phyloP scores from a whole-genome alignment of 805 yeast species.

The Yarrowia divulgata region DNA sequence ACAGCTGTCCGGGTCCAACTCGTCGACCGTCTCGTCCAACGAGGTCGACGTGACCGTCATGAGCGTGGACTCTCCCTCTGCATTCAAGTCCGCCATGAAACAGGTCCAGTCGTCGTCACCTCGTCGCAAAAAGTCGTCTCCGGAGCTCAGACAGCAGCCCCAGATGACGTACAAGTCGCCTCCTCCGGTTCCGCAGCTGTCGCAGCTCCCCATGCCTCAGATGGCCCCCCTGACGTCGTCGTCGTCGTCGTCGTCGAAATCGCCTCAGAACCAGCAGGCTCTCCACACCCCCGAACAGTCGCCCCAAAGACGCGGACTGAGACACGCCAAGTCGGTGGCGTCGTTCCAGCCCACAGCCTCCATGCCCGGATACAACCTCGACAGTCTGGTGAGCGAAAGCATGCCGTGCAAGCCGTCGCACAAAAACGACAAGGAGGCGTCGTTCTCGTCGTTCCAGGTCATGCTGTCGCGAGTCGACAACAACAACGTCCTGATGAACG shows the following conservation, averaged over 20 bases:
- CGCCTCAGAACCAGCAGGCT: background rate
- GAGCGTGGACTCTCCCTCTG: conserved; percentile 39
- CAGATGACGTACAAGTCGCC: conserved; percentile 33
- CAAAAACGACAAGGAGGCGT: conserved; percentile 16
- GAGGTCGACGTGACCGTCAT: conserved; percentile 32
- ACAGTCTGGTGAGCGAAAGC: conserved; percentile 11
- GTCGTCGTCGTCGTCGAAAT: too few species aligned
- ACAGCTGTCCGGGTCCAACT: conserved; percentile 23
- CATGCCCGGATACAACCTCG: conserved; percentile 32
- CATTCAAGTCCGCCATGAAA: conserved; percentile 37
- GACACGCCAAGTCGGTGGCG: conserved; percentile 27
- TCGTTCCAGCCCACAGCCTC: conserved; percentile 22
- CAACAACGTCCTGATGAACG: conserved; percentile 12
- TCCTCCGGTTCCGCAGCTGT: conserved; percentile 13
- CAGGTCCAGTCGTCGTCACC: conserved; percentile 39
- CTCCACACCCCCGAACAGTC: conserved; percentile 9
- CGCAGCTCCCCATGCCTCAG: conserved; percentile 29
- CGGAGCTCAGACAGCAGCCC: conserved; percentile 19
- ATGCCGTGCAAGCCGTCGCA: conserved; percentile 10
- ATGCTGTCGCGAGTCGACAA: conserved; percentile 21
- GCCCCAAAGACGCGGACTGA: background rate
- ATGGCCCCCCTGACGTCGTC: conserved; percentile 18
- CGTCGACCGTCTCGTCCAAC: conserved; percentile 8
- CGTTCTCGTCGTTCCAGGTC: conserved; percentile 38
- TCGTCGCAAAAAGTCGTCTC: conserved; percentile 23